phyloP scores from a whole-genome alignment of 1,284 basidiomycete species.

The Dichomitus squalens region DNA sequence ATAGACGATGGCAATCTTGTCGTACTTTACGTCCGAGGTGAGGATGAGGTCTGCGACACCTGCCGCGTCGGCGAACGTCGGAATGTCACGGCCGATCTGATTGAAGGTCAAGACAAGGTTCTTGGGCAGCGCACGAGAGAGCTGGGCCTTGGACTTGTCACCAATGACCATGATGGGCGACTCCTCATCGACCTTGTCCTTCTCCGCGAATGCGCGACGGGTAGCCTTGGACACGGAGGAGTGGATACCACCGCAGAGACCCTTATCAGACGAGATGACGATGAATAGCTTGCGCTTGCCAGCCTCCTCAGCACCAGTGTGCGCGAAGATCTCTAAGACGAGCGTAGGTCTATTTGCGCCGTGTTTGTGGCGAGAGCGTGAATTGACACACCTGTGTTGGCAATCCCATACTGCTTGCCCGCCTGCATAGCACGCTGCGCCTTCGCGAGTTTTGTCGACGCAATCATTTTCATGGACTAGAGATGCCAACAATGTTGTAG shows the following conservation, averaged over 20 bases:
- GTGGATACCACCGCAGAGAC: conserved; percentile 99
- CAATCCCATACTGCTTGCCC: conserved; percentile 93
- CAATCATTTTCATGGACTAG: conserved; percentile 99
- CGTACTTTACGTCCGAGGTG: conserved; percentile 85
- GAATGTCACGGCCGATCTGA: conserved; percentile 96
- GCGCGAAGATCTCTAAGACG: conserved; percentile 78
- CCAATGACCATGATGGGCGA: conserved; percentile 87
- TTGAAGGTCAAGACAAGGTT: conserved; percentile 92
- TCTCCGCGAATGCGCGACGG: conserved; percentile 64
- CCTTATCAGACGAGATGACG: conserved; percentile 97
- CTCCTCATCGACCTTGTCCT: conserved; percentile 56
- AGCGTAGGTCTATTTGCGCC: background rate
- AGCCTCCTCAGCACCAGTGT: conserved; percentile 65
- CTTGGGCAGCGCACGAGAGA: conserved; percentile 66
- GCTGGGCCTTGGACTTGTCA: conserved; percentile 97
- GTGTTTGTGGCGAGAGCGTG: background rate
- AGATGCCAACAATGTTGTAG: background rate
- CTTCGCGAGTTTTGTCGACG: conserved; percentile 95
- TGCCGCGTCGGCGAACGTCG: conserved; percentile 95
- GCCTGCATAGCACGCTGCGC: conserved; percentile 94
- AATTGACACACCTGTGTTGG: conserved; percentile 81
- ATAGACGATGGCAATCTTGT: conserved; percentile 89
- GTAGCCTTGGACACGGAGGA: conserved; percentile 93
- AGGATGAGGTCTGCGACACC: conserved; percentile 93
- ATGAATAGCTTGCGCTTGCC: conserved; percentile 84